Evolutionary conservation across 306 rosid genomes (phyloP).

Genomic region (Cercis canadensis): DNA sequence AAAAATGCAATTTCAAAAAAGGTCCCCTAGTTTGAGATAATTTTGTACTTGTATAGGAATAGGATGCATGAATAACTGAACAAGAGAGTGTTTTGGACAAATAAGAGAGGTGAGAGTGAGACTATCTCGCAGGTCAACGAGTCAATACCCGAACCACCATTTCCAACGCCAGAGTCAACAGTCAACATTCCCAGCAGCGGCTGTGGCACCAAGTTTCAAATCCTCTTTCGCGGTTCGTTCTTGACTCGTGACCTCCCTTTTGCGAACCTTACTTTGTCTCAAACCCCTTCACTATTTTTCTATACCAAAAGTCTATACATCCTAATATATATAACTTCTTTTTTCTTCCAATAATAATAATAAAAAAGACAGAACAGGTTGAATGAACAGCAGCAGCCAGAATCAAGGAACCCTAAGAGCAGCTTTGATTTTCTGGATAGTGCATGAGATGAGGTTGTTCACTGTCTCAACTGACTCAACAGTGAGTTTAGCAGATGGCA

Average conservation of each 20-base stretch:
- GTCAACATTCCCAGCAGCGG: no score
- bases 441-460: conserved; percentile 58
- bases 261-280: conserved; percentile 23
- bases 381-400: conserved; percentile 4
- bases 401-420: conserved; percentile 54
- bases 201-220: not conserved
- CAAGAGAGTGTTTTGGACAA: conserved; percentile 7
- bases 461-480: conserved; percentile 70
- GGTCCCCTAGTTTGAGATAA: no score
- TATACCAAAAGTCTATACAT: conserved; percentile 13
- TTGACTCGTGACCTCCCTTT: conserved; percentile 78
- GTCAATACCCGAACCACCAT: conserved; percentile 95
- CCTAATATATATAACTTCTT: not conserved
- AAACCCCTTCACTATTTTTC: no score
- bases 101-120: conserved; percentile 32
- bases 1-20: no score
- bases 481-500: conserved; percentile 58
- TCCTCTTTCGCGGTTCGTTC: conserved; percentile 75
- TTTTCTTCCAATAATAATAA: not conserved
- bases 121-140: conserved; percentile 49
- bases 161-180: no score
- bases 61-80: conserved; percentile 15
- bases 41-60: not conserved
- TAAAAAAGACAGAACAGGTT: not conserved
- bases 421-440: conserved; percentile 71